phyloP scores from a whole-genome alignment of 495 filamentous ascomycete genomes.

The Parathielavia hyrcaniae region DNA sequence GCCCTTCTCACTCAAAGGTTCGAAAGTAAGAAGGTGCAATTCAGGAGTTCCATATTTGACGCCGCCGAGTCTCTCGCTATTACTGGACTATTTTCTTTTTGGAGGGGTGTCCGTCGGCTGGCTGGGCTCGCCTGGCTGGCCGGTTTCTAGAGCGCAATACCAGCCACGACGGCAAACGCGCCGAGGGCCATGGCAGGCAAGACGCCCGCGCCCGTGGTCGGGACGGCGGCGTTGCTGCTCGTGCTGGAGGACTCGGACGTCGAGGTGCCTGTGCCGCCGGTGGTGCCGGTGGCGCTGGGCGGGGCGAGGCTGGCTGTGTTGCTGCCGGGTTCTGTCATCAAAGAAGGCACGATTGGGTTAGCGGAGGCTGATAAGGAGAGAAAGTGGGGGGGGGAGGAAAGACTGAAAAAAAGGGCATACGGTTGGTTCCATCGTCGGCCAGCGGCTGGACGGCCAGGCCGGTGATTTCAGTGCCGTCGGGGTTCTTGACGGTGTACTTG shows the following conservation, averaged over 20 bases:
- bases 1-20: no score
- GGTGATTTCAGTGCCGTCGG: constrained; percentile 34
- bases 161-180: constrained; percentile 26
- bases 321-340: constrained; percentile 20
- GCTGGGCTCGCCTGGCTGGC: no score
- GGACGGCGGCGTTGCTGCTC: constrained; percentile 20
- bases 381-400: not conserved
- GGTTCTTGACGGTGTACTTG: constrained; percentile 36
- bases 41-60: no score
- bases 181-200: constrained; percentile 23
- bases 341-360: constrained; percentile 13
- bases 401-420: constrained; percentile 19
- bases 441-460: constrained; percentile 41
- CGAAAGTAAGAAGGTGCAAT: no score
- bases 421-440: constrained; percentile 36
- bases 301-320: constrained; percentile 15
- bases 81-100: no score
- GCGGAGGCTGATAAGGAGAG: not conserved
- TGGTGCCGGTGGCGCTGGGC: not conserved
- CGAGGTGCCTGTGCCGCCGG: constrained; percentile 3
- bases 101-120: no score
- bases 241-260: constrained; percentile 5
- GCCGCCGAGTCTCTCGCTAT: no score
- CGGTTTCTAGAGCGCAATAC: constrained; percentile 18
- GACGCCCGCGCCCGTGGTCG: constrained; percentile 6